Base-by-base conservation (phyloP, 768 basidiomycete genomes). In the Tricholoma sp. region DNA sequence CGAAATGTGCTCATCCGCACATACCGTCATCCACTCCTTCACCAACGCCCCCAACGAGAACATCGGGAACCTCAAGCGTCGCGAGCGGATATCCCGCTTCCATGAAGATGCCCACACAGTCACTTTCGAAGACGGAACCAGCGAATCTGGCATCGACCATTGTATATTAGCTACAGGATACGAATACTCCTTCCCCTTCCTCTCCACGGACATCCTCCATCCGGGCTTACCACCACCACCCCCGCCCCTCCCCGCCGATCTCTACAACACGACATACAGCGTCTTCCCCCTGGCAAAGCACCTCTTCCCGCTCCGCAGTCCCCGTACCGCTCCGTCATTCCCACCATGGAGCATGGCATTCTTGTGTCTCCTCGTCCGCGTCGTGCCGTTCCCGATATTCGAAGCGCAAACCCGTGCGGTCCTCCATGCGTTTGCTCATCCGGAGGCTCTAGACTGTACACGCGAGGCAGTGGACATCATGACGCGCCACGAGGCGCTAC, bases 101-200 rank as follows among this genome's bases (percentile, higher is more conserved):
- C 70, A 68, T 12, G 61, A 64, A 9, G 33, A 45, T 28, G 12
- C 44, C 44, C 44, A 45, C 44, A 82, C 2, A 37, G 82, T 85
- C 6, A 63, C 74, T 32, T 86, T 89, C 60, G 80, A 78, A 57
- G 87, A 88, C 57, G 84, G 82, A 1, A 71, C 80, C 1, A 62
- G 66, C 11, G 86, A 88, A 64, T 60, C 69, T 32, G 74, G 73
- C 5, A 73, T 92, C 55, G 82, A 86, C 59, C 70, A 80, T 59
- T 83, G 82, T 59, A 82, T 91, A 52, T 70, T 92, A 15, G 91
- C 89, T 2, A 94, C 91, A 2, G 91, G 91, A 10, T 94, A 87
- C 66, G 72, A 85, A 52, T 70, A 80, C 44, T 71, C 79, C 11
- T 83, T 85, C 60, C 85, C 87, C 0, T 91, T 91, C 70, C 71